Evolutionary conservation across 257 asterid species (phyloP).

Genomic region (Solanum corneliomulleri): DNA sequence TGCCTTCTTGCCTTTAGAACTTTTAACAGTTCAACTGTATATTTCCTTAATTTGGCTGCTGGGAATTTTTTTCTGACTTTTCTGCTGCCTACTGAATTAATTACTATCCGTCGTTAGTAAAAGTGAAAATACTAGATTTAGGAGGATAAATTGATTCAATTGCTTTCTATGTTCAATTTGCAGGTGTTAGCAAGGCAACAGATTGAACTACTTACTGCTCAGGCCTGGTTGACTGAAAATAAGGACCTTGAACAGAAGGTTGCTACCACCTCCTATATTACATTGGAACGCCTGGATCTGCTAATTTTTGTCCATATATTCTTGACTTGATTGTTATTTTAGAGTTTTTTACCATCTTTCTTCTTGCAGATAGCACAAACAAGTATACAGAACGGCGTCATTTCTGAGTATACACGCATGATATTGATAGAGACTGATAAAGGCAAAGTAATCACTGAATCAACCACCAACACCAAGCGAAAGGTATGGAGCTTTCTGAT

Average conservation of each 20-base stretch:
- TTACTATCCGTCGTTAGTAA: not conserved
- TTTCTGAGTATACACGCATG: conserved; percentile 73
- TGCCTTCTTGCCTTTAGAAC: not conserved
- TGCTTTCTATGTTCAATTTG: not conserved
- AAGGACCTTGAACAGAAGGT: conserved; percentile 77
- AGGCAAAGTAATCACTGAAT: conserved; percentile 17
- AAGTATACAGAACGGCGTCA: conserved; percentile 34
- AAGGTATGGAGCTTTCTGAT: not conserved
- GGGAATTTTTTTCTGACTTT: not conserved
- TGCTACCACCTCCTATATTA: not conserved
- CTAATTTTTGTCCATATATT: not conserved
- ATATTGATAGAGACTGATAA: conserved; percentile 39
- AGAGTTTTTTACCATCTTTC: not conserved
- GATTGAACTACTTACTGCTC: conserved; percentile 66
- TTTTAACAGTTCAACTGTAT: not conserved
- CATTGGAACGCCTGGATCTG: not conserved
- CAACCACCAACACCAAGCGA: not conserved
- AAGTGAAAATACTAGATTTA: not conserved
- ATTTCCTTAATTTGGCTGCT: not conserved
- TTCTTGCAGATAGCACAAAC: conserved; percentile 57
- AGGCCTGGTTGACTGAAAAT: conserved; percentile 67
- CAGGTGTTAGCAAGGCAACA: conserved; percentile 72
- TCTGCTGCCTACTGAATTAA: not conserved
- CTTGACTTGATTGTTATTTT: not conserved
- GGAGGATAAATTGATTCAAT: not conserved